Evolutionary conservation across 2,329 filamentous ascomycete species (phyloP), one percentile per base, ranked within the genome.

Genomic region (Rutstroemia sydowiana): DNA sequence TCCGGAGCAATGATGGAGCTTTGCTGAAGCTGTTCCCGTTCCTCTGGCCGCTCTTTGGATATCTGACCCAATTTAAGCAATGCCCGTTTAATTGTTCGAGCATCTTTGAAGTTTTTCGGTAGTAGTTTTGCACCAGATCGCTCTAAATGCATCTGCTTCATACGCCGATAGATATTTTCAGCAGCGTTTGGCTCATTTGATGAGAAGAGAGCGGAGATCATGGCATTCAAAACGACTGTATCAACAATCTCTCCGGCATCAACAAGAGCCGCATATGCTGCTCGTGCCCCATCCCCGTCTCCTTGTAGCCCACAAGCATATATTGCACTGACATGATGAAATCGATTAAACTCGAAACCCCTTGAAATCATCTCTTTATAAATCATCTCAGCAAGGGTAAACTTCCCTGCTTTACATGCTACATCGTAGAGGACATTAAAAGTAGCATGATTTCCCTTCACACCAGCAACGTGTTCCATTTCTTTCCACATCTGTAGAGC

Each of bases 391-490:
- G 90, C 91, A 20, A 97, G 78, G 1, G 75, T 74, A 59, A 87
- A 95, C 63, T 95, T 93, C 36, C 87, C 87, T 0, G 88, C 82
- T 67, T 93, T 95, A 59, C 88, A 81, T 1, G 93, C 89, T 10
- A 89, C 79, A 64, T 96, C 87, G 61, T 95, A 96, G 11, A 98
- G 76, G 43, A 96, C 86, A 65, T 93, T 95, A 69, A 98, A 95
- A 0, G 92, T 95, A n/a, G 90, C 84, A 45, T 81, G 76, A 60
- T 86, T 87, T 32, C 79, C 84, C 59, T 72, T 71, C 13, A 89
- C 68, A 1, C 79, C 77, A 2, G 83, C 82, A 4, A 81, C 71
- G 43, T 79, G 75, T 68, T 98, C 93, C 90, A 97, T 97, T 61
- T 93, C 83, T 58, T 80, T 82, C 91, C 92, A 98, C 21, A 95